Conservation (phyloP, 495 filamentous ascomycete genomes). For the Elaphomyces granulatus region DNA sequence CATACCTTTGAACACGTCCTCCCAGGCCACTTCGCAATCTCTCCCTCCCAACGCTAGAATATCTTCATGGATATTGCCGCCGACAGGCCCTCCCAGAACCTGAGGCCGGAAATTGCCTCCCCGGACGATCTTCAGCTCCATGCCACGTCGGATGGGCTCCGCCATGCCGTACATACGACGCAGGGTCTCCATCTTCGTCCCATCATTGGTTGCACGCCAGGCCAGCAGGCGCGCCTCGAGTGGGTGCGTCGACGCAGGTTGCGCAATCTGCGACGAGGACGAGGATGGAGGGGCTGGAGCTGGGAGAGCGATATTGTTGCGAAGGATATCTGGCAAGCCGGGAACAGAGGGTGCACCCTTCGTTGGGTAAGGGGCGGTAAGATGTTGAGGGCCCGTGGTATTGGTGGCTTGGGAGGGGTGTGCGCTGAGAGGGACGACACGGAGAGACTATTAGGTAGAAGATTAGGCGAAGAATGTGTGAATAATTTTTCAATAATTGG, state of each 20-base stretch:
- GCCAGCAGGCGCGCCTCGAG: conserved; percentile 75
- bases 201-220: conserved; percentile 77
- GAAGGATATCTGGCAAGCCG: conserved; percentile 82
- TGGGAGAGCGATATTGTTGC: conserved; percentile 54
- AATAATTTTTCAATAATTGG: too few relatives aligned
- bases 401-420: conserved; percentile 44
- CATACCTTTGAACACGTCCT: conserved; percentile 66
- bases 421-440: conserved; percentile 55
- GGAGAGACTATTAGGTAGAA: conserved; percentile 86
- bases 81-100: conserved; percentile 25
- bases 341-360: conserved; percentile 74
- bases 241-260: conserved; percentile 57
- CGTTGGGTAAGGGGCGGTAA: conserved; percentile 21
- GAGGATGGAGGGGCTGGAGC: conserved; percentile 31
- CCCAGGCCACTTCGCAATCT: conserved; percentile 66
- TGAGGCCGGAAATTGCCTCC: conserved; percentile 40
- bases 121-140: conserved; percentile 80
- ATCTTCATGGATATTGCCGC: conserved; percentile 53
- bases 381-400: conserved; percentile 31
- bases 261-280: conserved; percentile 18
- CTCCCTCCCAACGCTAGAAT: conserved; percentile 55
- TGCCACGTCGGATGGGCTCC: conserved; percentile 85
- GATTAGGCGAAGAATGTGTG: too few relatives aligned
- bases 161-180: conserved; percentile 77
- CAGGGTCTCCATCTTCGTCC: conserved; percentile 72